A percentile compares a stretch with the other conserved stretches of the same genome.
Conservation (phyloP, 106 monocot genomes). For the Dioscorea alata region DNA sequence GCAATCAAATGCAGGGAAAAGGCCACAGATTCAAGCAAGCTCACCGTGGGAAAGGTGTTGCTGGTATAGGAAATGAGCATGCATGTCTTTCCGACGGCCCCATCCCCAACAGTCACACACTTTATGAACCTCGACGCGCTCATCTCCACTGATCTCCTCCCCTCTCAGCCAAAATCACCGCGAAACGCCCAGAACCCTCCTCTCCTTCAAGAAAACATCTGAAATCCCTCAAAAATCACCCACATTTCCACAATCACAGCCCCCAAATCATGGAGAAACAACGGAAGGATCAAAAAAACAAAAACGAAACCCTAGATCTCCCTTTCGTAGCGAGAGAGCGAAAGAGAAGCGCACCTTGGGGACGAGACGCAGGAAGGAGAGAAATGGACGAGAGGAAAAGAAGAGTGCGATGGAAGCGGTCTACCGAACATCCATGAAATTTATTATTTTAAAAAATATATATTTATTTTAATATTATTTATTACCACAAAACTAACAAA, state of each 20-base stretch:
- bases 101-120: conserved; percentile 67
- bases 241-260: conserved; percentile 2
- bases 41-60: conserved; percentile 65
- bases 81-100: conserved; percentile 69
- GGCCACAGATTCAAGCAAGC: neutral
- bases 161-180: neutral
- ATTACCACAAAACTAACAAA: no score
- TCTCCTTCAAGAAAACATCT: neutral
- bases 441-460: no score
- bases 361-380: neutral
- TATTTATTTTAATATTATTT: no score
- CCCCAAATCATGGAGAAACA: neutral
- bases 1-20: neutral
- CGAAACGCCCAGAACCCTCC: neutral
- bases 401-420: conserved; percentile 22
- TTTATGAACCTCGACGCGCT: conserved; percentile 64
- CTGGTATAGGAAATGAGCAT: conserved; percentile 72
- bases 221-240: conserved; percentile 3
- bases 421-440: neutral
- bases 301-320: neutral
- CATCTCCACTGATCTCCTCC: conserved; percentile 27
- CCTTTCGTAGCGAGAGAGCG: neutral
- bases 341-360: neutral
- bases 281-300: conserved; percentile 1
- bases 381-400: conserved; percentile 1